Base-by-base conservation (phyloP, 108 stramenopile species). In the Asterionellopsis glacialis region DNA sequence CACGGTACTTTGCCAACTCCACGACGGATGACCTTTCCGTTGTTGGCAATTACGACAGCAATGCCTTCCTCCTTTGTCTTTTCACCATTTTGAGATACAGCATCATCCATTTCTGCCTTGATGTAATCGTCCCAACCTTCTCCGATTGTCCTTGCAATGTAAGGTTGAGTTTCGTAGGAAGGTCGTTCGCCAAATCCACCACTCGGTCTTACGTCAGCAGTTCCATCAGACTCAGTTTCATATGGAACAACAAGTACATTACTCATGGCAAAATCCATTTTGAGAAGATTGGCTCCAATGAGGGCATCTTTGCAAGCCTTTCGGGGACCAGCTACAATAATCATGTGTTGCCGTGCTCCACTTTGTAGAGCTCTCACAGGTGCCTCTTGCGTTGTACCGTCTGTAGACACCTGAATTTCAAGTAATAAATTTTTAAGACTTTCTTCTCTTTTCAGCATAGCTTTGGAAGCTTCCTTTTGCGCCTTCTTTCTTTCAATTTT, bases 1-100 rank as follows among this genome's bases (percentile, higher is more conserved):
- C 90, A 91, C 45, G 90, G 90, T 11, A 91, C 81, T 45, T 64
- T 88, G 11, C 90, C 90, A 24, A 91, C 74, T 1, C 90, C 90
- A 41, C 90, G 79, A 27, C 83, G 72, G 24, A 91, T 64, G 9
- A 91, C 80, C 50, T 78, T 75, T 19, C 90, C 90, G 65, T 76
- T 77, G 60, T 82, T 91, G 7, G 80, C 74, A 40, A 91, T 68
- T 0, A 91, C 87, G 40, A 91, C 67, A 26, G 81, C 87, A 61
- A 91, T 88, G 1, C 90, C 90, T 45, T 88, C 84, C 21, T 81
- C 73, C 49, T 63, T 73, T 4, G 66, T 82, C 9, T 63, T 66
- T 47, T 82, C 74, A 11, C 90, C 90, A 55, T 71, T 79, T 61
- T 91, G 90, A 55, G 82, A 64, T 0, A 84, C 70, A 12, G 90